phyloP scores from a whole-genome alignment of 371 early-diverging fungal species.

The Circinella umbellata region DNA sequence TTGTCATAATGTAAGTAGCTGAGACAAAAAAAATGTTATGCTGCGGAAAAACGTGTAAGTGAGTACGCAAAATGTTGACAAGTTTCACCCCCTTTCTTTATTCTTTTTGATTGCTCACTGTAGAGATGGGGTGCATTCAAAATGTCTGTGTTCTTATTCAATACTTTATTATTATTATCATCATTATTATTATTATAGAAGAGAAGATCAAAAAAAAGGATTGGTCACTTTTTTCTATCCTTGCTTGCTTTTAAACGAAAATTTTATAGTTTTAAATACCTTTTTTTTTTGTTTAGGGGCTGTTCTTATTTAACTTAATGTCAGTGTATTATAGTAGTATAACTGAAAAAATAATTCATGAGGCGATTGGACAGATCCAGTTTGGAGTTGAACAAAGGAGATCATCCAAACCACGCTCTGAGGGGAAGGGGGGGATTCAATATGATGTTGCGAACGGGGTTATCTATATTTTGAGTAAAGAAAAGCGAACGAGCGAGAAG shows the following conservation, averaged over 20 bases:
- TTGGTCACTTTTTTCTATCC: background rate
- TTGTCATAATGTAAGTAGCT: background rate
- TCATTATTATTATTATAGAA: too few relatives aligned
- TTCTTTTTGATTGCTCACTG: too few relatives aligned
- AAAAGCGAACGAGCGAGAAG: too few relatives aligned
- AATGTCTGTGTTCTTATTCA: background rate
- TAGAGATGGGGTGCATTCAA: background rate
- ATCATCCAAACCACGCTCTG: conserved; percentile 6
- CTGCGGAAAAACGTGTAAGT: too few relatives aligned
- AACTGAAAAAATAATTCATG: background rate
- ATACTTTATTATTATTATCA: too few relatives aligned
- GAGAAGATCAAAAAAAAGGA: background rate
- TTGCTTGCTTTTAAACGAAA: background rate
- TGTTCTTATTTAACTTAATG: background rate
- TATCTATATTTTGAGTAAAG: too few relatives aligned
- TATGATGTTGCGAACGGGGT: too few relatives aligned
- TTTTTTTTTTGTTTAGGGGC: background rate
- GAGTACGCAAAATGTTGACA: too few relatives aligned
- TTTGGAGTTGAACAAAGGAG: background rate
- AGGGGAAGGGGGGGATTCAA: background rate
- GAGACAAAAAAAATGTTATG: too few relatives aligned
- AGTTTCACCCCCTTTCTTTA: too few relatives aligned
- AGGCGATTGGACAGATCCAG: background rate
- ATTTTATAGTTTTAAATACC: too few relatives aligned
- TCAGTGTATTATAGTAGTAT: background rate